Evolutionary conservation across 129 eudicot species (phyloP).

Genomic region (Deinandra increscens): DNA sequence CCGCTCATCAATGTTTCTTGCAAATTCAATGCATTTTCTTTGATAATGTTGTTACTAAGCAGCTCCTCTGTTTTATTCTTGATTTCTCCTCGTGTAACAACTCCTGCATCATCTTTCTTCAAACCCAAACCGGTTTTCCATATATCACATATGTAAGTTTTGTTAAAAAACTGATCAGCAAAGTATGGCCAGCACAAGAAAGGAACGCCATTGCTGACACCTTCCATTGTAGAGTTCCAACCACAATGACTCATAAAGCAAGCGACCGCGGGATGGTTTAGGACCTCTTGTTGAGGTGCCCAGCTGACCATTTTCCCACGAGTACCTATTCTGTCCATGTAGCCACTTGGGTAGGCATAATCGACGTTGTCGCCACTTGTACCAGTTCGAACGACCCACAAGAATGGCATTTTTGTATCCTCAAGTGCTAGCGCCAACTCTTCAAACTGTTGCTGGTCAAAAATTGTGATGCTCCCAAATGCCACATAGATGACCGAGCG

Average conservation of each 20-base stretch:
- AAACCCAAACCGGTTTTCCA: slow-evolving; percentile 27
- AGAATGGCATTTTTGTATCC: too few relatives aligned
- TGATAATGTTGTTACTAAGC: slow-evolving; percentile 20
- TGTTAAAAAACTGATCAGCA: slow-evolving; percentile 8
- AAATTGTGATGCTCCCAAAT: too few relatives aligned
- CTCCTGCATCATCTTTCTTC: background rate
- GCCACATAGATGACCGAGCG: too few relatives aligned
- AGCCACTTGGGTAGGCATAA: background rate
- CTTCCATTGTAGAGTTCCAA: slow-evolving; percentile 14
- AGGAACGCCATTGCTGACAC: slow-evolving; percentile 1
- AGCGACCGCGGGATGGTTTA: background rate
- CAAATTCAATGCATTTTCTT: slow-evolving; percentile 39
- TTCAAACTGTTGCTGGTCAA: too few relatives aligned
- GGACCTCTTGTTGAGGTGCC: slow-evolving; percentile 4
- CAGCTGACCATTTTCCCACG: background rate
- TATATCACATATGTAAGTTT: slow-evolving; percentile 9
- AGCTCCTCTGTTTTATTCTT: slow-evolving; percentile 23
- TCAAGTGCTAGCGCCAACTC: too few relatives aligned
- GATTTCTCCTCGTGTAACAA: background rate
- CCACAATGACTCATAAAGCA: background rate
- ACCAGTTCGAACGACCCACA: too few relatives aligned
- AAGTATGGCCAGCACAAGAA: slow-evolving; percentile 1
- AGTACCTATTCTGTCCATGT: background rate
- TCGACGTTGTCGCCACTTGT: background rate
- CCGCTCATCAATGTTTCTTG: slow-evolving; percentile 9